phyloP scores from a whole-genome alignment of 1,284 basidiomycete genomes.

The Apiotrichum laibachii region DNA sequence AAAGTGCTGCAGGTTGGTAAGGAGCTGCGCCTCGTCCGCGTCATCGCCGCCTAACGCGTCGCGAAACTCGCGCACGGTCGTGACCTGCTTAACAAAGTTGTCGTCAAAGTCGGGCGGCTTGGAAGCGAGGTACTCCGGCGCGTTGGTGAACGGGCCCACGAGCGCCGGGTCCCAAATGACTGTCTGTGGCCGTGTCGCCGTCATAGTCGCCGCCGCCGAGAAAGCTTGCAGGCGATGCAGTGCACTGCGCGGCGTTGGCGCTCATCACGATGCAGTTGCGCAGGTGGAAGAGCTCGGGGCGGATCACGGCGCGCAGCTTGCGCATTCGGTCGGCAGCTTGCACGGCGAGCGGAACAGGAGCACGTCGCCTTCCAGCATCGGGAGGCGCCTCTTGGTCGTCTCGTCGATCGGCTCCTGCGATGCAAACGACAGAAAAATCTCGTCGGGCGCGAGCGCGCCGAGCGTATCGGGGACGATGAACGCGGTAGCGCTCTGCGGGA shows the following conservation, averaged over 20 bases:
- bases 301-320: constrained; percentile 35
- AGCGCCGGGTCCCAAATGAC: constrained; percentile 34
- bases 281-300: constrained; percentile 35
- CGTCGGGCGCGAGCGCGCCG: constrained; percentile 33
- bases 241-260: constrained; percentile 28
- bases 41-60: constrained; percentile 21
- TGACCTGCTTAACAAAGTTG: constrained; percentile 39
- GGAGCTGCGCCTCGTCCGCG: constrained; percentile 22
- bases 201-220: constrained; percentile 47
- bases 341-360: constrained; percentile 38
- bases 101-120: constrained; percentile 25
- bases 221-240: constrained; percentile 37
- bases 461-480: constrained; percentile 42
- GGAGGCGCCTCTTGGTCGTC: constrained; percentile 20
- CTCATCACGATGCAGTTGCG: constrained; percentile 43
- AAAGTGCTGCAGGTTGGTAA: constrained; percentile 32
- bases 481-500: constrained; percentile 33
- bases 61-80: constrained; percentile 34
- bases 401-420: constrained; percentile 24
- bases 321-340: constrained; percentile 44
- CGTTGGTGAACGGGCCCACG: constrained; percentile 34
- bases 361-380: constrained; percentile 30
- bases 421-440: constrained; percentile 35
- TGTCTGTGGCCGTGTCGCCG: constrained; percentile 36
- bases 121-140: constrained; percentile 25